Conservation (phyloP, 345 rosid species). For the Rhodamnia rubescens region DNA sequence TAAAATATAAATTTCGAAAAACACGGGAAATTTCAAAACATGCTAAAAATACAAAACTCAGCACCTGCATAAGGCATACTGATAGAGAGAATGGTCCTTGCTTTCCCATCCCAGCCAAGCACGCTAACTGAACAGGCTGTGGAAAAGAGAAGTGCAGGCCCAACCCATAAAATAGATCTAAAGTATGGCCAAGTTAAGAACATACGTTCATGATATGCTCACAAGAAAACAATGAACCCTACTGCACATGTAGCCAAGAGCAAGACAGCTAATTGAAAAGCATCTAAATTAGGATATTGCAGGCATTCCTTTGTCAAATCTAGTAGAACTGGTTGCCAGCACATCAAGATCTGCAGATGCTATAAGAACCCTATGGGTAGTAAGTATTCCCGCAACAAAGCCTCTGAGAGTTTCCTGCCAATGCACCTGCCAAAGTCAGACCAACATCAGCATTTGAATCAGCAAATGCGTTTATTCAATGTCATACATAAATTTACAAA, state of each 20-base stretch:
- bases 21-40: background rate
- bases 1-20: background rate
- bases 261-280: background rate
- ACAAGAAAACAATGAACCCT: background rate
- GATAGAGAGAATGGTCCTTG: constrained; percentile 73
- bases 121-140: constrained; percentile 72
- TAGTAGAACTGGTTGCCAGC: constrained; percentile 71
- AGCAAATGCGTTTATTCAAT: background rate
- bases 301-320: constrained; percentile 90
- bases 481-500: background rate
- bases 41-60: constrained; percentile 1
- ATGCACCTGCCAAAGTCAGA: constrained; percentile 46
- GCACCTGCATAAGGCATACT: constrained; percentile 86
- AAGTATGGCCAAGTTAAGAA: constrained; percentile 57
- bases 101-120: constrained; percentile 98
- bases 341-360: constrained; percentile 82
- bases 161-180: constrained; percentile 96
- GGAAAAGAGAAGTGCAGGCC: constrained; percentile 94
- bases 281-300: constrained; percentile 60
- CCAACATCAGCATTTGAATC: background rate
- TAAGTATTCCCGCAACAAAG: constrained; percentile 85
- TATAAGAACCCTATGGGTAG: constrained; percentile 90
- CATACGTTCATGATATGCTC: background rate
- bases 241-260: background rate
- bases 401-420: constrained; percentile 96